Evolutionary conservation across 2,329 filamentous ascomycete genomes (phyloP), one percentile per base, ranked within the genome.

Genomic region (Monilinia fructigena): DNA sequence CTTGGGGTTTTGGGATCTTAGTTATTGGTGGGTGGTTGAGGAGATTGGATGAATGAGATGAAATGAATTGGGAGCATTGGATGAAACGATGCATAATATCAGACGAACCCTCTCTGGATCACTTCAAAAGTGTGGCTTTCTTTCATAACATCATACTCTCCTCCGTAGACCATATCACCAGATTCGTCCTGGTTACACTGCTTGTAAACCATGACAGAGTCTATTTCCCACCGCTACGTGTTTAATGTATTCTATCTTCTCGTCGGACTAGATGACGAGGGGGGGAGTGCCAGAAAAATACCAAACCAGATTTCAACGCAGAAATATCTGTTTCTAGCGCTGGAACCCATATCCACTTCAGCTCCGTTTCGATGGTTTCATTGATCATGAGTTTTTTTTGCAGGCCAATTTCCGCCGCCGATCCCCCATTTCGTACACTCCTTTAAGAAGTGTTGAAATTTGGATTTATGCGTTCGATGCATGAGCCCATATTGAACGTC

Each of bases 311-410:
- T 58, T 14, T 58, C 40, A 47, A 58, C 40, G n/a, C 40, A 23
- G 40, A 58, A 48, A 35, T 42, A 59, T 23, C 42, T 35, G 26
- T 31, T 31, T 59, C 42, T 59, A 59, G 56, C 23, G 18, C 16
- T 59, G 42, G 42, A 35, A n/a, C 2, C 18, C 28, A 59, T 48
- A 35, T 48, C 56, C 56, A 48, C 56, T 60, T 60, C 42, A 35
- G 56, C 42, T 60, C 56, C 42, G 48, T 35, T 11, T 35, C 47
- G 8, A 50, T 38, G 56, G 23, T 59, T 60, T 48, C 56, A 48
- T 42, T 42, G 38, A 28, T 48, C 56, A 60, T 35, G 56, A 48
- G 42, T n/a, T 10, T 23, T 35, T 31, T 18, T n/a, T 18, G 6
- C 55, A 38, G 47, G n/a, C 42, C 20, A 23, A 35, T 48, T 60